Evolutionary conservation across 1,139 yeast species (phyloP), one percentile per base, ranked within the genome.

Genomic region (Suhomyces terraborum): DNA sequence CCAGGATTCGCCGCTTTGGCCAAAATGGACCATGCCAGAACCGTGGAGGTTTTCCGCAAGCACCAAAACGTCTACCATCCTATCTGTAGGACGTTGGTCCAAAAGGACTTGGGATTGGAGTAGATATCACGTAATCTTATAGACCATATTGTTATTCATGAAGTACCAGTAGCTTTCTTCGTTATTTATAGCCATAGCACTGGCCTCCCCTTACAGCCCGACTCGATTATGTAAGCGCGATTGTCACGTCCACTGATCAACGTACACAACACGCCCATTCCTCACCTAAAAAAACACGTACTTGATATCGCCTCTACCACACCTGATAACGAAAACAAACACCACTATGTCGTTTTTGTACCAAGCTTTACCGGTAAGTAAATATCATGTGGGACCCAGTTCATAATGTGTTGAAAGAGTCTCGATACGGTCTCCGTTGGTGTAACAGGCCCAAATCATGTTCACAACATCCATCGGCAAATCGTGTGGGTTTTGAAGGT

Each of bases 71-170:
- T 74, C 36, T 88, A 88, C 63, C 96, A 89, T 61, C 96, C 96
- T 28, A 89, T 89, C 50, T 88, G 96, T 63, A 76, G 81, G 40
- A 72, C 82, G 13, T 69, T 88, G 79, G 94, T 89, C 16, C 77
- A 74, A 54, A 89, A 88, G 63, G 96, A 88, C 61, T 66, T 84
- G 42, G 74, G 69, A 8, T 52, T 66, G 46, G 45, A 42, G 34
- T 19, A 41, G 22, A 28, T 10, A 19, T n/a, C n/a, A n/a, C n/a
- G n/a, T n/a, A n/a, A n/a, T n/a, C n/a, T n/a, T n/a, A n/a, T n/a
- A n/a, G n/a, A n/a, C n/a, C n/a, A n/a, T n/a, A n/a, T n/a, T n/a
- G n/a, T n/a, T n/a, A n/a, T n/a, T n/a, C n/a, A n/a, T n/a, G n/a
- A n/a, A n/a, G n/a, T n/a, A n/a, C n/a, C n/a, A n/a, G n/a, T n/a